phyloP scores from a whole-genome alignment of 352 stramenopile species.

The Pythium angustatum region DNA sequence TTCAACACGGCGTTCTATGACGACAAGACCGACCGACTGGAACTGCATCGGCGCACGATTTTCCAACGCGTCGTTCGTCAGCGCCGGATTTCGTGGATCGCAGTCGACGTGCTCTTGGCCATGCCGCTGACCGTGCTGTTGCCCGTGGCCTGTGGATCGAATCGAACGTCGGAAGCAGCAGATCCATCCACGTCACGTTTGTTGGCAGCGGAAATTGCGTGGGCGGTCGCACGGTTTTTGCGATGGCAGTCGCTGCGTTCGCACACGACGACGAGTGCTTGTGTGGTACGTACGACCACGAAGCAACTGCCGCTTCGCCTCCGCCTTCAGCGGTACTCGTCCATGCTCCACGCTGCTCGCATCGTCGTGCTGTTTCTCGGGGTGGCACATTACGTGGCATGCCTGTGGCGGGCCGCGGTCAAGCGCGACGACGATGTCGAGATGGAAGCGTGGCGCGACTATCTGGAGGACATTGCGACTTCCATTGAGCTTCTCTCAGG shows the following conservation, averaged over 20 bases:
- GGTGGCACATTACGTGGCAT: conserved; percentile 31
- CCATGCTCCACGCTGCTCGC: background rate
- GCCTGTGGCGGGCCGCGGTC: conserved; percentile 17
- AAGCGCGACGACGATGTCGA: background rate
- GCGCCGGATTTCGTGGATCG: conserved; percentile 11
- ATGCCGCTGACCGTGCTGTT: conserved; percentile 12
- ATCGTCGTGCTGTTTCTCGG: conserved; percentile 29
- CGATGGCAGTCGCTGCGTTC: conserved; percentile 11
- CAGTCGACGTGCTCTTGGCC: conserved; percentile 7
- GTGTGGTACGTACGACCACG: conserved; percentile 13
- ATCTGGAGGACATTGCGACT: conserved; percentile 1
- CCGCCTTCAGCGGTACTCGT: background rate
- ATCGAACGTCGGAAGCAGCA: too few relatives aligned
- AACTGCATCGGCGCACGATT: conserved; percentile 11
- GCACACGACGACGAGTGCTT: conserved; percentile 5
- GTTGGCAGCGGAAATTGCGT: background rate
- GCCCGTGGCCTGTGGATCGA: too few relatives aligned
- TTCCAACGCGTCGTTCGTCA: background rate
- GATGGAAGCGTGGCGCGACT: background rate
- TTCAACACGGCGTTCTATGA: conserved; percentile 26
- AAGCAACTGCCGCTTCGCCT: conserved; percentile 10
- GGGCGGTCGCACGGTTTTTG: background rate
- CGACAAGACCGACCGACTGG: conserved; percentile 17
- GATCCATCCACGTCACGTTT: background rate
- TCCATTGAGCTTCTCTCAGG: conserved; percentile 11